Evolutionary conservation across 192 early-diverging fungal genomes (phyloP).

Genomic region (Coemansia sp.): DNA sequence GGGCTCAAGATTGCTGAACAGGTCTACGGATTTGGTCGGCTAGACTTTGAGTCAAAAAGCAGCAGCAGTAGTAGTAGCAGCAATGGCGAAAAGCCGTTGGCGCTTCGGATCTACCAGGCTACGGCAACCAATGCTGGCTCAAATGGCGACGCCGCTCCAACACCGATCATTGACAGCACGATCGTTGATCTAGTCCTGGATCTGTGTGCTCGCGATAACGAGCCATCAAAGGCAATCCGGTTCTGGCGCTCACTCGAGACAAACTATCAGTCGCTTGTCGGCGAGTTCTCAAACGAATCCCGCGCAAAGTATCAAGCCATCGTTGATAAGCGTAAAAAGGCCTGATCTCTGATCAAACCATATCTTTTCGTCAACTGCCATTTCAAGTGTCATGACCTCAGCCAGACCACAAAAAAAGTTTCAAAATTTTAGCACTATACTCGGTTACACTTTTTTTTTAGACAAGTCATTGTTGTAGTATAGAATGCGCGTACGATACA

Average conservation of each 20-base stretch:
- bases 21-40: constrained; percentile 29
- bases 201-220: constrained; percentile 30
- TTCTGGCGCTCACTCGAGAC: constrained; percentile 43
- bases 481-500: constrained; percentile 33
- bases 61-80: not conserved
- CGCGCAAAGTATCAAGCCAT: constrained; percentile 1
- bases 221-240: constrained; percentile 39
- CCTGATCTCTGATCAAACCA: not conserved
- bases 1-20: constrained; percentile 31
- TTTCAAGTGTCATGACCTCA: too few relatives aligned
- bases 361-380: too few relatives aligned
- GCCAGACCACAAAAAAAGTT: too few relatives aligned
- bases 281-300: constrained; percentile 5
- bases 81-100: constrained; percentile 10
- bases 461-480: not conserved
- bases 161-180: constrained; percentile 16
- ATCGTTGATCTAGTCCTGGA: constrained; percentile 31
- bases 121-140: not conserved
- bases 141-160: not conserved
- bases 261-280: constrained; percentile 19
- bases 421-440: too few relatives aligned
- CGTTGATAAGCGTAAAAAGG: not conserved
- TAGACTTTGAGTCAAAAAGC: not conserved
- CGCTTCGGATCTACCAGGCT: constrained; percentile 11
- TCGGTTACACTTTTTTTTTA: too few relatives aligned